Evolutionary conservation across 2,329 filamentous ascomycete species (phyloP), one percentile per base, ranked within the genome.

Genomic region (Diaporthe caulivora): DNA sequence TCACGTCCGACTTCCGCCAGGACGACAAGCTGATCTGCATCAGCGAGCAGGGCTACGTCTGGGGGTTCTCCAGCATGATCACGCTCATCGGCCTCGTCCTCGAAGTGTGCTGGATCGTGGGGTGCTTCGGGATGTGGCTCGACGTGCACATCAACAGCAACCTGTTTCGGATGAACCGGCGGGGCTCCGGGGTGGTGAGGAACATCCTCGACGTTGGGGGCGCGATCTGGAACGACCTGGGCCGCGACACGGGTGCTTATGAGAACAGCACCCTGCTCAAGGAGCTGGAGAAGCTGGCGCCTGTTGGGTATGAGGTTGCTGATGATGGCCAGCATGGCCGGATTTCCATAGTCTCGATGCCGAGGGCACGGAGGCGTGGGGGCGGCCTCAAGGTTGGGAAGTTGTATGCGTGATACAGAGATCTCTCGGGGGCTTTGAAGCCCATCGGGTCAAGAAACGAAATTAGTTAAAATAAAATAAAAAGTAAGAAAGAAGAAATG

Each of bases 91-190:
- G 69, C 24, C 13, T 71, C 13, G 54, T 71, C 31, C 55, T 71
- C 18, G 69, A 71, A 47, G 31, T 71, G 8, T 71, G 69, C 69
- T 71, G 69, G 69, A 62, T 71, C 10, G 24, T 71, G 2, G 69
- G 69, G 8, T 71, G 69, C 69, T 62, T 71, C 18, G 69, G 69
- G 31, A 71, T 71, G 69, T 62, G 55, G 69, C 34, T 71, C 9
- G 69, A 71, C 34, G 69, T 71, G 2, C 69, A 71, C 34, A 62
- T 71, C 47, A 71, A 71, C 34, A 71, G 69, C 44, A 62, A 29
- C 13, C 7, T 62, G 44, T 62, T 71, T 34, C 34, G 69, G 57
- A 71, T 71, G 69, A 71, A 71, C 69, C 55, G 69, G 9, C 47
- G 55, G 55, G 55, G 55, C 11, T 71, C 69, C 6, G 69, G 69